Evolutionary conservation across 106 monocot species (phyloP).

Genomic region (Dioscorea zingiberensis): DNA sequence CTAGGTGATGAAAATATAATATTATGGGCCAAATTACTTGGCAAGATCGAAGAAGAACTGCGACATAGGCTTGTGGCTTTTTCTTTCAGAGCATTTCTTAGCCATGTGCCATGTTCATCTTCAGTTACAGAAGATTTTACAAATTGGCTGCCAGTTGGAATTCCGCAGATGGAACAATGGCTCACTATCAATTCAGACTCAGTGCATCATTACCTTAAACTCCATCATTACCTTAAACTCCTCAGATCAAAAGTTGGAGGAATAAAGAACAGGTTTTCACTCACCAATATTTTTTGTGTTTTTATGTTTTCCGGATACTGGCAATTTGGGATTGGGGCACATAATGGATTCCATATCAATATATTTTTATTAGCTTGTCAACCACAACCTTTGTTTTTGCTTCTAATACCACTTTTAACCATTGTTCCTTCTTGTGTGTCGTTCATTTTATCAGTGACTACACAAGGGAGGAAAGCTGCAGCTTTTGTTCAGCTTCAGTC

Average conservation of each 20-base stretch:
- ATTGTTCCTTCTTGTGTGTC: too few species aligned
- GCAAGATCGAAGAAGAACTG: slow-evolving; percentile 52
- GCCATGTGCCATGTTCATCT: slow-evolving; percentile 3
- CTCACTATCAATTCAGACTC: slow-evolving; percentile 22
- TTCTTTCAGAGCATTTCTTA: slow-evolving; percentile 36
- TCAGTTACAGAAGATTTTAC: background rate
- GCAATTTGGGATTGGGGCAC: too few species aligned
- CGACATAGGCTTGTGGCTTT: slow-evolving; percentile 62
- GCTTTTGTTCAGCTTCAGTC: slow-evolving; percentile 59
- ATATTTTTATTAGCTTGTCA: too few species aligned
- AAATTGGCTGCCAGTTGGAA: slow-evolving; percentile 44
- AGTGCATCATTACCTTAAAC: slow-evolving; percentile 32
- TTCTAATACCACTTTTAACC: too few species aligned
- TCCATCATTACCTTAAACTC: slow-evolving; percentile 36
- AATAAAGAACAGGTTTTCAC: slow-evolving; percentile 39
- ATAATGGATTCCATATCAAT: too few species aligned
- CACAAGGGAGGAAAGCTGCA: slow-evolving; percentile 40
- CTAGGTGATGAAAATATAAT: slow-evolving; percentile 14
- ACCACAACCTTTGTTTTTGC: too few species aligned
- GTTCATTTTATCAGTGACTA: slow-evolving; percentile 15
- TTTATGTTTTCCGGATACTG: too few species aligned
- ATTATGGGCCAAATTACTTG: slow-evolving; percentile 46
- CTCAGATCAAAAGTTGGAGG: slow-evolving; percentile 39
- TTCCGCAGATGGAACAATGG: slow-evolving; percentile 71
- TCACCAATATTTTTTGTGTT: background rate